Evolutionary conservation across 2,329 filamentous ascomycete species (phyloP).

Genomic region (Calonectria multiphialidica): DNA sequence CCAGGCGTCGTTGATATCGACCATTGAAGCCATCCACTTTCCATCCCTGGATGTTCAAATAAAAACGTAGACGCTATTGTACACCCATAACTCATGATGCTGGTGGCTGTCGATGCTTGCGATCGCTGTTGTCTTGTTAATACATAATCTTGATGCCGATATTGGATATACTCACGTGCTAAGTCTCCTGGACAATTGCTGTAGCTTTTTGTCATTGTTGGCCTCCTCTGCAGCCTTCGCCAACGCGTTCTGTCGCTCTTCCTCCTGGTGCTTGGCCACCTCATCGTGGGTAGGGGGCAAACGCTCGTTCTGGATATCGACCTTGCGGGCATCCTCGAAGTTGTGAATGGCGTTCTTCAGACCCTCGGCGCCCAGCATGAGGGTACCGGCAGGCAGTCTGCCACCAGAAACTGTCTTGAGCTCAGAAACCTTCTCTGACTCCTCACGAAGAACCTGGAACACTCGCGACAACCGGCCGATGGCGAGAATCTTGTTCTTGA

Average conservation of each 20-base stretch:
- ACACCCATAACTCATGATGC: conserved; percentile 40
- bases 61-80: conserved; percentile 42
- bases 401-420: conserved; percentile 97
- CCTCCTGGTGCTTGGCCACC: conserved; percentile 84
- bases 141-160: background rate
- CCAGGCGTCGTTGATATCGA: conserved; percentile 33
- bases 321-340: conserved; percentile 97
- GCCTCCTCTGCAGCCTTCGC: conserved; percentile 89
- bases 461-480: conserved; percentile 97
- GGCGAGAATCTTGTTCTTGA: conserved; percentile 99
- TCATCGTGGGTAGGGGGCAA: conserved; percentile 94
- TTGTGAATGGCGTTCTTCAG: conserved; percentile 98
- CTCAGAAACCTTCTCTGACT: conserved; percentile 96
- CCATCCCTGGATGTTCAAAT: conserved; percentile 31
- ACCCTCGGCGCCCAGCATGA: conserved; percentile 97
- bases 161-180: conserved; percentile 78
- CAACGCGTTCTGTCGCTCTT: conserved; percentile 84
- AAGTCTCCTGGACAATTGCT: conserved; percentile 88
- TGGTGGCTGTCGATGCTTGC: conserved; percentile 42
- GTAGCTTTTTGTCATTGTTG: conserved; percentile 90
- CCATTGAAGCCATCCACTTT: conserved; percentile 28
- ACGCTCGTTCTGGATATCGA: conserved; percentile 96
- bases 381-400: conserved; percentile 90
- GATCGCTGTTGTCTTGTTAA: conserved; percentile 39
- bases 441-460: conserved; percentile 97